Conservation (phyloP, 371 early-diverging fungal genomes). For the Chytridium lagenaria region DNA sequence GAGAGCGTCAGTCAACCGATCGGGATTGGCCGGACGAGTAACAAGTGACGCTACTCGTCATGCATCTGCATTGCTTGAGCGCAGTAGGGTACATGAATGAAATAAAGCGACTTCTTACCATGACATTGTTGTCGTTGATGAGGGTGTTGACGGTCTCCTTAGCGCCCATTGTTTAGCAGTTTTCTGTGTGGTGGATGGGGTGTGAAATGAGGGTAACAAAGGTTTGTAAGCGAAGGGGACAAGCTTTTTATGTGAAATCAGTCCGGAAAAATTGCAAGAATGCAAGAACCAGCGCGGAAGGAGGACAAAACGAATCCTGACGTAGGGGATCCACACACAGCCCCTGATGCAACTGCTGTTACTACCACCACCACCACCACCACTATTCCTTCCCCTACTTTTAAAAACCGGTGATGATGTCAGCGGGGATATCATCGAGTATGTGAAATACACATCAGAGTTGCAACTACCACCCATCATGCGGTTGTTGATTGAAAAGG, state of each 20-base stretch:
- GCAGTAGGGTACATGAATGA: no score
- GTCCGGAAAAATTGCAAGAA: no score
- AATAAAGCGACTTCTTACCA: background rate
- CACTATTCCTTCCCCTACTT: background rate
- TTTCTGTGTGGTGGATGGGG: background rate
- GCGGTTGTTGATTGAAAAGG: constrained; percentile 82
- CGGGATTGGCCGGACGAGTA: no score
- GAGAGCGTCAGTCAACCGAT: no score
- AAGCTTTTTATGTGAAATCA: no score
- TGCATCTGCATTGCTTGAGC: no score
- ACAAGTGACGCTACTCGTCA: no score
- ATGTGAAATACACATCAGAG: constrained; percentile 36
- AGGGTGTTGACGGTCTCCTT: constrained; percentile 14
- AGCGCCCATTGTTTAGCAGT: background rate
- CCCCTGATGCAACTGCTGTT: background rate
- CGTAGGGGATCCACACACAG: background rate
- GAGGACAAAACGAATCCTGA: no score
- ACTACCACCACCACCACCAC: background rate
- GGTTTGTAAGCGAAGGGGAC: no score
- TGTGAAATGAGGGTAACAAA: no score
- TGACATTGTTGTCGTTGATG: constrained; percentile 17
- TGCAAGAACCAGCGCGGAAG: no score
- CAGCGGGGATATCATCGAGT: constrained; percentile 4
- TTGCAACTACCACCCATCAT: constrained; percentile 62
- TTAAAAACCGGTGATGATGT: no score